Evolutionary conservation across 2,329 filamentous ascomycete genomes (phyloP), one percentile per base, ranked within the genome.

Genomic region (Pseudocercospora macadamiae): DNA sequence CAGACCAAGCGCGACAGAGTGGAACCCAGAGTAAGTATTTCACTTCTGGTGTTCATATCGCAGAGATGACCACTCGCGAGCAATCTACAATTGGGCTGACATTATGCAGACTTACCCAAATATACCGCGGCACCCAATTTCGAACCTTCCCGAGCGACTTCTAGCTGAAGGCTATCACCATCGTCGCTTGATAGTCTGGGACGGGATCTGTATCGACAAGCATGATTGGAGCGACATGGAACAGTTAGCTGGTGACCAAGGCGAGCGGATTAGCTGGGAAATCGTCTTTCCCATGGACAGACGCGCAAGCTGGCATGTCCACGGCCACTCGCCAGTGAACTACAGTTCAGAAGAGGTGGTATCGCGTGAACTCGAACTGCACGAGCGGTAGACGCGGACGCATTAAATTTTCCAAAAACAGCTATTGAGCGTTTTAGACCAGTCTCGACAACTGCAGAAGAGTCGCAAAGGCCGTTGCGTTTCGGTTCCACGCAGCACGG

Each of bases 241-340:
- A 19, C 45, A 56, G 2, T 19, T 55, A 7, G 59, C 55, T 2
- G 53, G 34, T 14, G 51, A 59, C n/a, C 59, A 64, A 44, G 53
- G 54, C 3, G 51, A 57, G 12, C 45, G 26, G 12, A 44, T 62
- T 2, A 67, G 66, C 55, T 67, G 65, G 62, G 60, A 65, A 26
- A 44, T 67, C 37, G 28, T 61, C 10, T 30, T 39, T 21, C 32
- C 30, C 34, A 10, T n/a, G 5, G 44, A 51, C 8, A 25, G 58
- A 9, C 21, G 37, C 14, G 60, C 57, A 7, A 65, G 60, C 52
- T 68, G 64, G 66, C 63, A 65, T 53, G 36, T 68, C 4, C 30
- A 54, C 14, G 61, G 59, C 2, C 63, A 59, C 44, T 48, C 61
- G 51, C 57, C 64, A 8, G 21, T 61, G n/a, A 37, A 19, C 2